These are phyloP conservation scores for Prunus yedoensis DNA, from an alignment of 331 rosid species.

Conservation along the genomic window DNA sequence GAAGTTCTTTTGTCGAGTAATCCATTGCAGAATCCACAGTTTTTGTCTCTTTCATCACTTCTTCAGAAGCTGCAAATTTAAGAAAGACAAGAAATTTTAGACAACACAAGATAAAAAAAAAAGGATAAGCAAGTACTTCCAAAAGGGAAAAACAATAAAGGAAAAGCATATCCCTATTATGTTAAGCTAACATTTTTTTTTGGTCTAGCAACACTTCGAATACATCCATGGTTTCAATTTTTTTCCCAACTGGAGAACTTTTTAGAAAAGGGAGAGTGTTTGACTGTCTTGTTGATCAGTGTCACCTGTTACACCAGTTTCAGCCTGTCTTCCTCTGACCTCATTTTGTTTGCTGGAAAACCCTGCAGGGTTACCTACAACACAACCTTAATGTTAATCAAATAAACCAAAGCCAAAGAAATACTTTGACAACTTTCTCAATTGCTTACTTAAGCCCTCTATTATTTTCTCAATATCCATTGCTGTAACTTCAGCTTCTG, in stretches of 20 bases:
- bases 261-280: constrained; percentile 17
- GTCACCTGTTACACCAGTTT: constrained; percentile 6
- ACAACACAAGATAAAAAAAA: neutral
- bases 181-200: neutral
- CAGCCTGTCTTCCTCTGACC: neutral
- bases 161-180: neutral
- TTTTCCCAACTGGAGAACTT: constrained; percentile 4
- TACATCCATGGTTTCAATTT: constrained; percentile 12
- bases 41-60: neutral
- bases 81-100: neutral
- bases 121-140: neutral
- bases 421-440: neutral
- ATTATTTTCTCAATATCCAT: neutral
- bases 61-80: neutral
- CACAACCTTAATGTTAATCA: neutral
- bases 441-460: neutral
- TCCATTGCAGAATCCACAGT: neutral
- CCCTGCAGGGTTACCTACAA: constrained; percentile 4
- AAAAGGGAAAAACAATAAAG: neutral
- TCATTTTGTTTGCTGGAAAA: neutral
- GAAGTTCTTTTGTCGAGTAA: neutral
- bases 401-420: neutral
- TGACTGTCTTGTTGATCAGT: neutral
- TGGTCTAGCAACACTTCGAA: constrained; percentile 1
- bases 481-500: neutral